phyloP scores from a whole-genome alignment of 805 yeast genomes.

The Kodamaea nitidulidarum region DNA sequence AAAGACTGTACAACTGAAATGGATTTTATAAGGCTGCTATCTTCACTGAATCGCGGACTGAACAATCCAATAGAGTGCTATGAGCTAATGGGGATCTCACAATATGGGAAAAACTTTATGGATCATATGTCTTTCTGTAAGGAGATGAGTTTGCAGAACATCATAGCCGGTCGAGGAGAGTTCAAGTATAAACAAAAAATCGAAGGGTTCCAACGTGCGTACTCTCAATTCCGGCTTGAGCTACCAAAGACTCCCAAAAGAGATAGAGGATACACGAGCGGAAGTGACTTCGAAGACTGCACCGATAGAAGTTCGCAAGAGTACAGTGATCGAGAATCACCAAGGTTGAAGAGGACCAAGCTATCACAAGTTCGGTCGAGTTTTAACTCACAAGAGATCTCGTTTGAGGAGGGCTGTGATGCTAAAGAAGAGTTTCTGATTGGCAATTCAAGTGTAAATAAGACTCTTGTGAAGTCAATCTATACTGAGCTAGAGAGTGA shows the following conservation, averaged over 20 bases:
- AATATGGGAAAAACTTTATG: constrained; percentile 8
- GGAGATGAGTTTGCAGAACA: constrained; percentile 22
- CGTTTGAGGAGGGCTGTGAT: background rate
- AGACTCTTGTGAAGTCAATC: background rate
- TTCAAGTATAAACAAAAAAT: constrained; percentile 19
- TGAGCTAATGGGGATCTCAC: constrained; percentile 10
- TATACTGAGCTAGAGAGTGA: constrained; percentile 1
- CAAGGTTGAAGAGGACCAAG: background rate
- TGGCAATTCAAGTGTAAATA: background rate
- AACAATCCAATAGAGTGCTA: constrained; percentile 8
- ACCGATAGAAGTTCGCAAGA: background rate
- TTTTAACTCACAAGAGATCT: constrained; percentile 8
- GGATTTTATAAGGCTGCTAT: constrained; percentile 11
- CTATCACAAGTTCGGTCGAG: constrained; percentile 2
- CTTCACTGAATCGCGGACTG: constrained; percentile 4
- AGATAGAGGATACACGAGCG: constrained; percentile 6
- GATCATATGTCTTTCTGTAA: constrained; percentile 12
- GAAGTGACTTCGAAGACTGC: constrained; percentile 6
- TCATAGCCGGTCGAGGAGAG: constrained; percentile 26
- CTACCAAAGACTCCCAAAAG: constrained; percentile 10
- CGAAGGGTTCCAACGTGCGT: constrained; percentile 22
- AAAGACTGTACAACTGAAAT: constrained; percentile 28
- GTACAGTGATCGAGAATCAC: background rate
- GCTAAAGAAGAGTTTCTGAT: background rate
- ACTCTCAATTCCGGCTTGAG: constrained; percentile 10